phyloP scores from a whole-genome alignment of 164 flowering plant species.

The Dillenia suffruticosa region DNA sequence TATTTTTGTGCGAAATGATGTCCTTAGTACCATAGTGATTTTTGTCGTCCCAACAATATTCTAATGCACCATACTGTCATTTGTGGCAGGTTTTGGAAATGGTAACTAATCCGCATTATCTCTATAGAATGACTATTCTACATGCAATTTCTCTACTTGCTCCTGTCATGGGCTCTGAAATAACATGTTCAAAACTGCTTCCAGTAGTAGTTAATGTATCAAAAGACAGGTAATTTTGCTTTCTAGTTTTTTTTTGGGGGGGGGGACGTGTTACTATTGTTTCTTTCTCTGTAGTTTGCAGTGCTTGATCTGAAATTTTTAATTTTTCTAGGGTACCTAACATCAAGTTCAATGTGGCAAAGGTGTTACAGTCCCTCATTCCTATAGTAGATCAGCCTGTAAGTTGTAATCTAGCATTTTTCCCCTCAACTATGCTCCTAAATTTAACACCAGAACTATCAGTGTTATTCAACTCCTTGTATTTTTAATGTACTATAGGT shows the following conservation, averaged over 20 bases:
- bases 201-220: conserved; percentile 71
- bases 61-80: neutral
- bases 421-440: neutral
- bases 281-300: neutral
- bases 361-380: conserved; percentile 88
- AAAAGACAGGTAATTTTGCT: conserved; percentile 65
- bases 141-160: conserved; percentile 85
- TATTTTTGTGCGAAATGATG: too few relatives aligned
- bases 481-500: conserved; percentile 40
- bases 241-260: neutral
- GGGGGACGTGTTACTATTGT: neutral
- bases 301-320: neutral
- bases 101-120: conserved; percentile 79
- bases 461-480: neutral
- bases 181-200: conserved; percentile 77
- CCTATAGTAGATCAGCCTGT: conserved; percentile 86
- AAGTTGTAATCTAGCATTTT: conserved; percentile 20
- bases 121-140: conserved; percentile 83
- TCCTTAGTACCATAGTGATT: too few relatives aligned
- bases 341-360: conserved; percentile 92
- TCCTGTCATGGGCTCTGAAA: conserved; percentile 92
- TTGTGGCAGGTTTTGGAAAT: conserved; percentile 66
- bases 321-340: conserved; percentile 68
- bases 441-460: neutral
- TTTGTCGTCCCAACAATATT: too few relatives aligned